Percentiles rank a stretch among this genome's conserved stretches.
Conservation (phyloP, 2,329 filamentous ascomycete species). For the Penicillium verrucosum region DNA sequence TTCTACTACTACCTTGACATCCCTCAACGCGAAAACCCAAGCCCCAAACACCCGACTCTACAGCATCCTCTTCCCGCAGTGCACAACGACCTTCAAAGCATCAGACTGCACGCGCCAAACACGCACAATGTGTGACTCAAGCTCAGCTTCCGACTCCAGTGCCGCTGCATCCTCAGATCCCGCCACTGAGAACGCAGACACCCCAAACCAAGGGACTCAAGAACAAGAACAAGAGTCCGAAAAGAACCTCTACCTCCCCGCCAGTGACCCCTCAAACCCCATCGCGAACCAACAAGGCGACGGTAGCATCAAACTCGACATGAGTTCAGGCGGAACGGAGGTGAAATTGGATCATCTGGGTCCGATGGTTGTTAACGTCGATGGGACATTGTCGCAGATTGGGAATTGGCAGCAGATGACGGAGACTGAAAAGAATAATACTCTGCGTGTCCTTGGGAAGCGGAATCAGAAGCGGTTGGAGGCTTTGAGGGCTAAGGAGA, state of each 20-base stretch:
- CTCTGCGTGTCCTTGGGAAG: constrained; percentile 63
- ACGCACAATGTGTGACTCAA: constrained; percentile 24
- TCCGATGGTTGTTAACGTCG: constrained; percentile 69
- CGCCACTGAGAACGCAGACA: neutral
- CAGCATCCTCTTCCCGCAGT: constrained; percentile 30
- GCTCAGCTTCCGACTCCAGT: neutral
- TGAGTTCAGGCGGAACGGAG: constrained; percentile 35
- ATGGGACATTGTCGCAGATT: constrained; percentile 69
- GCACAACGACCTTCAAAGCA: constrained; percentile 16
- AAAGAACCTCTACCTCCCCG: constrained; percentile 57
- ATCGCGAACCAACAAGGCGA: constrained; percentile 59
- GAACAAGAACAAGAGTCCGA: constrained; percentile 8
- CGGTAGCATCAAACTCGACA: constrained; percentile 75
- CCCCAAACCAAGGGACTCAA: constrained; percentile 7
- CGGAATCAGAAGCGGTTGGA: constrained; percentile 64
- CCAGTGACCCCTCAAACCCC: constrained; percentile 53
- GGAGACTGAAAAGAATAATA: constrained; percentile 64
- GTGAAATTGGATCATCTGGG: constrained; percentile 67
- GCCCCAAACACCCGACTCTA: constrained; percentile 16
- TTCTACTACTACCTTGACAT: neutral
- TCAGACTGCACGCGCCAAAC: constrained; percentile 8
- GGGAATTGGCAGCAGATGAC: constrained; percentile 72
- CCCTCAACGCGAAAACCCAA: constrained; percentile 7
- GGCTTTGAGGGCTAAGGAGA: constrained; percentile 46
- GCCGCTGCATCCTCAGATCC: neutral